Percentiles rank a stretch among this genome's conserved stretches.
Conservation (phyloP, 495 filamentous ascomycete genomes). For the Tirmania nivea region DNA sequence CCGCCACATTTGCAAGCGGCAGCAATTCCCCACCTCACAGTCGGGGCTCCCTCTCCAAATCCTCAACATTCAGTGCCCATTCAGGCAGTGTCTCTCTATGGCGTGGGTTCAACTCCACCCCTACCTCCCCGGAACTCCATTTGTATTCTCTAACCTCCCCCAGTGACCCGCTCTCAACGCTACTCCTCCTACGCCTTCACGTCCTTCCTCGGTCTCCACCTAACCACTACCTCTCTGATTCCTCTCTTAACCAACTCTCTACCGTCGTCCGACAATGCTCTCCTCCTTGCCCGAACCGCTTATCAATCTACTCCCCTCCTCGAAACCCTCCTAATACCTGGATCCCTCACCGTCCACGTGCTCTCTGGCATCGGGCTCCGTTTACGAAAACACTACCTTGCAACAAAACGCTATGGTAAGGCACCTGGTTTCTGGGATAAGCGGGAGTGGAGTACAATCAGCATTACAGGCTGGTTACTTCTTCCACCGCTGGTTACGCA, state of each 20-base stretch:
- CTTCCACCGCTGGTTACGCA: slow-evolving; percentile 44
- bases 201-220: slow-evolving; percentile 52
- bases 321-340: slow-evolving; percentile 39
- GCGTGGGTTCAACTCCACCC: not conserved
- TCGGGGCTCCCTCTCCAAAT: too few species aligned
- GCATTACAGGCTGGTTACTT: slow-evolving; percentile 43
- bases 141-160: not conserved
- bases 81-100: too few species aligned
- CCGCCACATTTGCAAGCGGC: too few species aligned
- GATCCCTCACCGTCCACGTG: slow-evolving; percentile 36
- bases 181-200: slow-evolving; percentile 78
- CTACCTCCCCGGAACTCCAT: not conserved
- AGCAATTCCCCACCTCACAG: too few species aligned
- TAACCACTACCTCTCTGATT: slow-evolving; percentile 57
- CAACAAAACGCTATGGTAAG: slow-evolving; percentile 46
- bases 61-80: too few species aligned
- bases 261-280: slow-evolving; percentile 33
- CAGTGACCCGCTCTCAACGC: slow-evolving; percentile 59
- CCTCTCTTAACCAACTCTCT: slow-evolving; percentile 26
- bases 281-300: slow-evolving; percentile 44
- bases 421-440: slow-evolving; percentile 37
- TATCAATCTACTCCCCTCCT: slow-evolving; percentile 54
- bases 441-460: slow-evolving; percentile 31
- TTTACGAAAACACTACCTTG: slow-evolving; percentile 43
- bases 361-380: slow-evolving; percentile 53